These are phyloP conservation scores for Aspergillus ochraceoroseus DNA, from an alignment of 2,329 filamentous ascomycete genomes.

Conservation along the genomic window DNA sequence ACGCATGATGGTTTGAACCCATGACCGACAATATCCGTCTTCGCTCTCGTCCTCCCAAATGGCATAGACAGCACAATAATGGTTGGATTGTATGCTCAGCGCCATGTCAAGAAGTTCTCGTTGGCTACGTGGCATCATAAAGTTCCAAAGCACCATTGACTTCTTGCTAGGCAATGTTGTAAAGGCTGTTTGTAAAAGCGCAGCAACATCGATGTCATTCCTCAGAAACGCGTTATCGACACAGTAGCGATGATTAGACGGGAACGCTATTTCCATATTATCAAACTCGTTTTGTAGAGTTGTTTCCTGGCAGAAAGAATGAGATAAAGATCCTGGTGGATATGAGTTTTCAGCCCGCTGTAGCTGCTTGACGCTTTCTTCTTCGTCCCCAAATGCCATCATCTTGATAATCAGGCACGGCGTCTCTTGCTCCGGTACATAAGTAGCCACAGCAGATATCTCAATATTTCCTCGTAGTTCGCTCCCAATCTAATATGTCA, in stretches of 20 bases:
- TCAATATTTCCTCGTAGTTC: not conserved
- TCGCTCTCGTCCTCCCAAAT: constrained; percentile 40
- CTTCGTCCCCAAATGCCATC: not conserved
- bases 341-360: not conserved
- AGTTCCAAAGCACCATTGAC: not conserved
- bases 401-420: not conserved
- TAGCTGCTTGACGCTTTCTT: not conserved
- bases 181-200: constrained; percentile 25
- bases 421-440: not conserved
- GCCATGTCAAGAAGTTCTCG: constrained; percentile 47
- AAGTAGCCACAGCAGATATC: not conserved
- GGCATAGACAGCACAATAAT: constrained; percentile 52
- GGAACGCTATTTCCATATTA: constrained; percentile 45
- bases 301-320: not conserved
- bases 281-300: constrained; percentile 7
- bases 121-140: constrained; percentile 28
- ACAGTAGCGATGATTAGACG: constrained; percentile 46
- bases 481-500: not conserved
- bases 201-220: constrained; percentile 40
- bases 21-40: not conserved
- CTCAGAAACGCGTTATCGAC: constrained; percentile 49
- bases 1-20: not conserved
- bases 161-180: not conserved
- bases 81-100: constrained; percentile 50
- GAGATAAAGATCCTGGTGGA: not conserved